Evolutionary conservation across 2,329 filamentous ascomycete species (phyloP), one percentile per base, ranked within the genome.

Genomic region (Fusarium illudens): DNA sequence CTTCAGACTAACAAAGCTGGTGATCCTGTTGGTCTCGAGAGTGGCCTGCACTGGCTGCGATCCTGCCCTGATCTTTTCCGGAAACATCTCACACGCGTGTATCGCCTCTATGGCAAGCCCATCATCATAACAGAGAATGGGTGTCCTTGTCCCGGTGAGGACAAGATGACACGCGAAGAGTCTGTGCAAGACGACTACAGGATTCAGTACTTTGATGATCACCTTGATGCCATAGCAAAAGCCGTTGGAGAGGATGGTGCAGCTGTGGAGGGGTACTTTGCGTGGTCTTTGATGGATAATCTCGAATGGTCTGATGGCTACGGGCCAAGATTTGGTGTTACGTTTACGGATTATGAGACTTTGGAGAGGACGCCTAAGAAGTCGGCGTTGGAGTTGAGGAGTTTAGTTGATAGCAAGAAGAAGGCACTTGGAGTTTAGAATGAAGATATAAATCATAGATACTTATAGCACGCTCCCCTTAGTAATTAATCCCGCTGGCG

Each of bases 111-210:
- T n/a, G 59, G 63, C 0, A 70, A 67, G 11, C 67, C 67, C 0
- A 67, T 70, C 1, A 50, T 60, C 6, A 65, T 70, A 15, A 70
- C 67, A 0, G 66, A 70, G 19, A 70, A 67, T 3, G 64, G 66
- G 0, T 70, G 66, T 37, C 67, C 67, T 5, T 70, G 67, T 4
- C 67, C 66, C 0, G 67, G 60, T 0, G 66, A 70, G 27, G 66
- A 64, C 1, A 64, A 52, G 6, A 70, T 70, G 64, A 51, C 58
- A 0, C 58, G 73, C 0, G 73, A 77, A 20, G 75, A 80, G 52
- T 74, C 78, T 1, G 74, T 82, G 0, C 60, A 79, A 11, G 80
- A 82, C 58, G 63, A 59, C 4, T 82, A 78, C 53, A 73, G 80
- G 2, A 71, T 77, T 6, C 60, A 71, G 10, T 82, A 82, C 46